A percentile compares a stretch with the other conserved stretches of the same genome.
Evolutionary conservation across 176 grass and related monocot species (phyloP).

Genomic region (Typha latifolia): DNA sequence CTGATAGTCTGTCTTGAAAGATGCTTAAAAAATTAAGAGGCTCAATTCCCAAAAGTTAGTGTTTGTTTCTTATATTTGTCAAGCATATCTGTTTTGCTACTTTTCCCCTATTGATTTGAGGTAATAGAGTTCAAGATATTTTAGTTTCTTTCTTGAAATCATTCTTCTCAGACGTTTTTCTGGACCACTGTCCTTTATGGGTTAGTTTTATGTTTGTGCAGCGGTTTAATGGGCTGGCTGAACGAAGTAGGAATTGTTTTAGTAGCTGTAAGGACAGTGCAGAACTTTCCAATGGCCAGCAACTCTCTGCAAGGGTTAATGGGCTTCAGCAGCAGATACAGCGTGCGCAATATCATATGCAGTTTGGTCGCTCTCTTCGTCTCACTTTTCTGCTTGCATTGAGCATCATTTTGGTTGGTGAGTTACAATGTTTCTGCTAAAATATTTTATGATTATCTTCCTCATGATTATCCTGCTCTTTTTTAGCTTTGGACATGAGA

Average conservation of each 20-base stretch:
- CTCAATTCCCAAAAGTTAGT: too few species aligned
- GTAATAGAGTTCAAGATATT: background rate
- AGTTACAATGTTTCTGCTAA: slow-evolving; percentile 24
- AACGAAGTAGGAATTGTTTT: slow-evolving; percentile 53
- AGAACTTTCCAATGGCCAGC: slow-evolving; percentile 19
- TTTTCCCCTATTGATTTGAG: too few species aligned
- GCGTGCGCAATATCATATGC: slow-evolving; percentile 34
- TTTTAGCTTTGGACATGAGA: background rate
- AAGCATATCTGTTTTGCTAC: too few species aligned
- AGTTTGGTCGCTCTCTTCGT: slow-evolving; percentile 43
- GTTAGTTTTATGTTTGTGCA: slow-evolving; percentile 16
- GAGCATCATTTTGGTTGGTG: slow-evolving; percentile 82
- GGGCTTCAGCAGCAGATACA: slow-evolving; percentile 37
- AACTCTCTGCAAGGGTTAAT: slow-evolving; percentile 17
- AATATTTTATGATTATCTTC: background rate
- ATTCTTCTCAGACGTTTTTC: background rate
- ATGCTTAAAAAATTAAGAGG: too few species aligned
- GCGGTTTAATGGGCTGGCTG: slow-evolving; percentile 40
- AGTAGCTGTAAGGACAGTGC: slow-evolving; percentile 42
- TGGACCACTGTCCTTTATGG: background rate
- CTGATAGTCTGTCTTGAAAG: too few species aligned
- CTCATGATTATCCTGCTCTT: background rate
- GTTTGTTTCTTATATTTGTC: too few species aligned
- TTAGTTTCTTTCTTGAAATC: background rate
- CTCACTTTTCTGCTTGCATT: slow-evolving; percentile 67